Evolutionary conservation across 352 stramenopile genomes (phyloP), one percentile per base, ranked within the genome.

Genomic region (Globisporangium abappressorium): DNA sequence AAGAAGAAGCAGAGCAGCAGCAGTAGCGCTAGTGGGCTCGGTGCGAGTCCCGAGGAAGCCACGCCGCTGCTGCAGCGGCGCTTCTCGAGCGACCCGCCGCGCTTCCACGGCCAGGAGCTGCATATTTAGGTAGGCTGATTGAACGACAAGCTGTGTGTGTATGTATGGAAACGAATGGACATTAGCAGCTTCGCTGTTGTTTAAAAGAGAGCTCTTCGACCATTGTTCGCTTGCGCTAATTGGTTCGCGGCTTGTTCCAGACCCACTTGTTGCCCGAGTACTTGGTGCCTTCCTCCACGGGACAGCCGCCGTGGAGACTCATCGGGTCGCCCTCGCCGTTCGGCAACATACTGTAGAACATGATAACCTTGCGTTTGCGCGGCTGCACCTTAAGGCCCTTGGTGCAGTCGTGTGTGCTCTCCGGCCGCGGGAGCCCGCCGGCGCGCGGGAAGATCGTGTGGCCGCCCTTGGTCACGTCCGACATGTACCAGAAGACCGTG

Each of bases 401-500:
- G 14, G 70, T 68, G 70, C 85, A 91, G 64, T 82, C 79, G 12
- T 78, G 82, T 64, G 82, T 88, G 7, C 62, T 68, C 33, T 49
- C 49, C 0, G 82, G 85, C 18, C 70, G 68, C 18, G 79, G 78
- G 30, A 73, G 49, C 14, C 81, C 81, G 18, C 81, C 82, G 9
- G 76, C 72, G 26, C 82, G 82, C 3, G 84, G 73, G 66, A 91
- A 92, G 64, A 85, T 87, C 28, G 84, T 91, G 69, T 92, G 75
- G 24, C 84, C 79, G 49, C 79, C 79, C 47, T 81, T 80, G 24
- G 72, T 72, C 8, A 93, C 82, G 49, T 91, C 83, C 55, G 83
- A 93, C 85, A 93, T 91, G 80, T 90, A 93, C 82, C 82, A 91
- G 70, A 93, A 93, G 26, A 93, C 85, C 0, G 82, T 93, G 68